These are phyloP conservation scores for Metarhizium guizhouense DNA, from an alignment of 2,329 filamentous ascomycete genomes.

Conservation along the genomic window DNA sequence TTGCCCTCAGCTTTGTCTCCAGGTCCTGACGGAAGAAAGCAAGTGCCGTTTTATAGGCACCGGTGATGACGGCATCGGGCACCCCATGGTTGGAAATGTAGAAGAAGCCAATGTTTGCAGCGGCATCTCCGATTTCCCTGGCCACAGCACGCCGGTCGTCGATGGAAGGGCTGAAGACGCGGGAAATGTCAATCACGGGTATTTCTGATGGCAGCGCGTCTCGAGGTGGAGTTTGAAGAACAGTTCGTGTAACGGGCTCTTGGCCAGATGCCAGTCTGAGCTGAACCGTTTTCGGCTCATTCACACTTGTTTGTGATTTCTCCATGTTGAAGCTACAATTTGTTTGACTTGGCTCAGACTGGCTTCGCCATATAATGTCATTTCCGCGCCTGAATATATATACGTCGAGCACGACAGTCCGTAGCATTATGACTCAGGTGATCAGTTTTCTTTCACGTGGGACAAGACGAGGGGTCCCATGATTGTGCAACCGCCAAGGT, in stretches of 20 bases:
- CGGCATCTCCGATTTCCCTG: constrained; percentile 31
- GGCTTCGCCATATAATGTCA: background rate
- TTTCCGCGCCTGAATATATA: background rate
- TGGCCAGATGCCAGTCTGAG: constrained; percentile 27
- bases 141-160: constrained; percentile 30
- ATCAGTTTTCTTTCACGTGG: background rate
- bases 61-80: constrained; percentile 11
- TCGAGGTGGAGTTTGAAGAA: constrained; percentile 26
- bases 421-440: background rate
- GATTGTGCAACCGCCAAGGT: too few species aligned
- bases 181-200: constrained; percentile 42
- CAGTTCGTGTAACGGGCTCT: constrained; percentile 26
- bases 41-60: constrained; percentile 21
- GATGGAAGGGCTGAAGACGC: constrained; percentile 26
- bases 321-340: background rate
- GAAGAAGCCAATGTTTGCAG: constrained; percentile 45
- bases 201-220: constrained; percentile 34
- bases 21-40: constrained; percentile 39
- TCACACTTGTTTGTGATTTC: background rate
- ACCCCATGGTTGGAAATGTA: constrained; percentile 45
- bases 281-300: background rate
- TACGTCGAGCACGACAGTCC: background rate
- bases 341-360: background rate
- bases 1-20: constrained; percentile 31
- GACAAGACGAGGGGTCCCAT: background rate